Conservation (phyloP, 2,329 filamentous ascomycete species). For the Emydomyces testavorans region DNA sequence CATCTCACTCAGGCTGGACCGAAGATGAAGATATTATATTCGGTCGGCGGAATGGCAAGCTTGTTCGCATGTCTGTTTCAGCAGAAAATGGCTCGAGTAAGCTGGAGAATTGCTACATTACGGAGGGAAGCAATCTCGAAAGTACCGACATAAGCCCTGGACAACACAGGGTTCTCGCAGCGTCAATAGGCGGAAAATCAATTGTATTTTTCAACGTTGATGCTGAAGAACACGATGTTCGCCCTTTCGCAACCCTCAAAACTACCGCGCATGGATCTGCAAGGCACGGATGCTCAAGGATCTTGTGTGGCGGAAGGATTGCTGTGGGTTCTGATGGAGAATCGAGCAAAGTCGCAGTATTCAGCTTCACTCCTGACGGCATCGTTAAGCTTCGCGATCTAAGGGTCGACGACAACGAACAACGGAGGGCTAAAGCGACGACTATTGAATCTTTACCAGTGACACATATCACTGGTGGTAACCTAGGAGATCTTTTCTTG, state of each 20-base stretch:
- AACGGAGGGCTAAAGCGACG: conserved; percentile 24
- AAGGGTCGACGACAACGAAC: conserved; percentile 24
- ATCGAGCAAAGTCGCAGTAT: conserved; percentile 40
- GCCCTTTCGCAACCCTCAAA: conserved; percentile 29
- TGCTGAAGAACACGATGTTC: conserved; percentile 24
- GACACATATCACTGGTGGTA: conserved; percentile 19
- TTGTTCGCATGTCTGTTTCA: conserved; percentile 33
- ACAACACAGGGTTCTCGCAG: conserved; percentile 38
- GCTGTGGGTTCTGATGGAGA: conserved; percentile 41
- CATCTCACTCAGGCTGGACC: conserved; percentile 28
- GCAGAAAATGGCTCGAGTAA: conserved; percentile 22
- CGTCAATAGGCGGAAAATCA: conserved; percentile 39
- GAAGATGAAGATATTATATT: conserved; percentile 41
- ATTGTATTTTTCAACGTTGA: conserved; percentile 39
- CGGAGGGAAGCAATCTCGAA: conserved; percentile 36
- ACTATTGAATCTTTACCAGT: conserved; percentile 29
- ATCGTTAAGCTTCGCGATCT: conserved; percentile 28
- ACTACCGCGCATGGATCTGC: conserved; percentile 21
- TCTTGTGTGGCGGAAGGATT: conserved; percentile 41
- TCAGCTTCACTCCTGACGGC: conserved; percentile 38
- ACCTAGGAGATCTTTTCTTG: conserved; percentile 43
- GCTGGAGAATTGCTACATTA: conserved; percentile 34
- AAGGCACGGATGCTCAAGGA: conserved; percentile 41
- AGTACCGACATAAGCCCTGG: conserved; percentile 38
- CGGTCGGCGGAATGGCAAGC: conserved; percentile 46